Evolutionary conservation across 2,329 filamentous ascomycete genomes (phyloP), one percentile per base, ranked within the genome.

Genomic region (Exophiala sp.): DNA sequence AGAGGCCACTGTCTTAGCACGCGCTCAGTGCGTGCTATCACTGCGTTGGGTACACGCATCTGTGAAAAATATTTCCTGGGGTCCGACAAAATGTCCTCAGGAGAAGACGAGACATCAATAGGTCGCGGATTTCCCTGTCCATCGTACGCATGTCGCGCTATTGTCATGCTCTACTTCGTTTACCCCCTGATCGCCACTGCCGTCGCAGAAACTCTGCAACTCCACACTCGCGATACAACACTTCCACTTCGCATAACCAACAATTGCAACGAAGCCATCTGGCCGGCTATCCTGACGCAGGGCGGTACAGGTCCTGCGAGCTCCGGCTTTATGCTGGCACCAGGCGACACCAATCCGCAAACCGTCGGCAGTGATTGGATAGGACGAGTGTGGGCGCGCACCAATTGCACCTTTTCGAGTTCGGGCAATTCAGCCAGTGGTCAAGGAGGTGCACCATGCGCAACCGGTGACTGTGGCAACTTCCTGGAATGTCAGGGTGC

Each of bases 341-440:
- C 85, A 41, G 73, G 78, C 33, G 83, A 78, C 50, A 80, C 71
- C 57, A 78, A 79, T 39, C 73, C 91, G 56, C 62, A 64, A 48
- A 83, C 78, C 49, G 87, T 94, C 20, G 81, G 84, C 9, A 75
- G 80, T 46, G 82, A 89, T 62, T 95, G 89, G 89, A 85, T 88
- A 66, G 89, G 89, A 8, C 82, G 89, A 50, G 76, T 94, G 24
- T 94, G 89, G 89, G 89, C 85, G 10, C 78, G 89, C 50, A 92
- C 89, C 14, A 94, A 94, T 66, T 95, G 89, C 72, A 88, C 81
- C 36, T 89, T 91, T 68, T 83, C 85, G 62, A 75, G 75, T 12
- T 78, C 83, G 44, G 86, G 85, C 1, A 83, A 70, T n/a, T 71
- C 78, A 16, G 70, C 71, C 18, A 74, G 72, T 32, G 68, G 73